Percentiles rank a stretch among this genome's conserved stretches.
phyloP scores from a whole-genome alignment of 495 filamentous ascomycete species.

The Neurospora sp. region DNA sequence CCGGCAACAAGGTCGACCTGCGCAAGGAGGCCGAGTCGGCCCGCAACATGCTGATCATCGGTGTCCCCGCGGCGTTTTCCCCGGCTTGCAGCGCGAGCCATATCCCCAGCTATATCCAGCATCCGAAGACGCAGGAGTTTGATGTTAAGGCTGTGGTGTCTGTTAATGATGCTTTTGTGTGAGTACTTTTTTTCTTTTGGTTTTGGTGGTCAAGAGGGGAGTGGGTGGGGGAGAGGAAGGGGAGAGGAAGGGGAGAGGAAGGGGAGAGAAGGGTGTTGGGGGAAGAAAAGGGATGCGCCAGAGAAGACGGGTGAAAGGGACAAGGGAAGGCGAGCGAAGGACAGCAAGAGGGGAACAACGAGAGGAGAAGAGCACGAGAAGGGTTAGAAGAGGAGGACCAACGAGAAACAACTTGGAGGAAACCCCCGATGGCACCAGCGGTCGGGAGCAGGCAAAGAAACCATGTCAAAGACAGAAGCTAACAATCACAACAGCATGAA shows the following conservation, averaged over 20 bases:
- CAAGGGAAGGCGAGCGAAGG: background rate
- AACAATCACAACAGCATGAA: constrained; percentile 52
- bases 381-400: background rate
- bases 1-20: constrained; percentile 80
- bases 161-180: constrained; percentile 96
- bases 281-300: background rate
- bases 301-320: background rate
- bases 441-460: background rate
- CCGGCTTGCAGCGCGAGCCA: constrained; percentile 72
- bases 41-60: constrained; percentile 65
- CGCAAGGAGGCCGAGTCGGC: constrained; percentile 57
- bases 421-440: background rate
- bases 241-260: background rate
- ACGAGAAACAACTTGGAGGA: background rate
- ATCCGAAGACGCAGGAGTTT: constrained; percentile 59
- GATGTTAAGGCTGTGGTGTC: constrained; percentile 78
- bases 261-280: background rate
- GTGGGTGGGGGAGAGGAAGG: background rate
- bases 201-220: background rate
- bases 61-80: constrained; percentile 82
- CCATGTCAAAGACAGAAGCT: background rate
- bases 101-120: constrained; percentile 72
- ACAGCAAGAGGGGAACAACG: background rate
- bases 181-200: constrained; percentile 25
- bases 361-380: too few relatives aligned